Conservation (phyloP, 306 rosid genomes). For the Medicago truncatula region MtrunA17r5.0-ANR NC_053048.1:28838501-28839000, state of each 20-base stretch:
- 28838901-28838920: slow-evolving; percentile 88
- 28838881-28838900: slow-evolving; percentile 69
- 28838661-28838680: no score
- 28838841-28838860: slow-evolving; percentile 7
- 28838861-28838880: neutral
- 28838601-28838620: neutral
- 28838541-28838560: neutral
- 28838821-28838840: neutral
- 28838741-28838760: no score
- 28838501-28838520: neutral
- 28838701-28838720: no score
- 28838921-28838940: slow-evolving; percentile 78
- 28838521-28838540: neutral
- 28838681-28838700: no score
- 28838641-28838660: no score
- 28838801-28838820: no score
- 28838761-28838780: no score
- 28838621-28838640: neutral
- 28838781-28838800: no score
- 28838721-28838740: no score
- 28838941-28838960: slow-evolving; percentile 90
- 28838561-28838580: neutral
- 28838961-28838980: slow-evolving; percentile 78
- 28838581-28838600: neutral
- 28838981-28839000: slow-evolving; percentile 71